A percentile compares a stretch with the other conserved stretches of the same genome.
Conservation (phyloP, 164 flowering plant genomes). For the Aristolochia contorta region DNA sequence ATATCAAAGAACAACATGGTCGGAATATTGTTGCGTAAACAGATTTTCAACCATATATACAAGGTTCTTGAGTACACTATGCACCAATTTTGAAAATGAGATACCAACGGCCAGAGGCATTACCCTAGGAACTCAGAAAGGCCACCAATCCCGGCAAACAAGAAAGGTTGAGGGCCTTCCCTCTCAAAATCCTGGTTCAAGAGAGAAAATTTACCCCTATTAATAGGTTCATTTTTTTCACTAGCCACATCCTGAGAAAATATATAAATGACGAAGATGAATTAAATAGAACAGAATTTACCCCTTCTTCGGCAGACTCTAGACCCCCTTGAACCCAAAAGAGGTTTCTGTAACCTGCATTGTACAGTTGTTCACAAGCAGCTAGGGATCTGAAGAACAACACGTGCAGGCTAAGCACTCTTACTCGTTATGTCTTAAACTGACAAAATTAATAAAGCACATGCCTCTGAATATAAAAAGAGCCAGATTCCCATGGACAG, state of each 20-base stretch:
- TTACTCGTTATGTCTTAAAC: background rate
- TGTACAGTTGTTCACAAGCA: slow-evolving; percentile 83
- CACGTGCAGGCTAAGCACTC: background rate
- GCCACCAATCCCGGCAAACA: slow-evolving; percentile 93
- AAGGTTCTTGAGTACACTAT: background rate
- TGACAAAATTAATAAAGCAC: background rate
- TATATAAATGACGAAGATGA: background rate
- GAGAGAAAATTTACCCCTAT: background rate
- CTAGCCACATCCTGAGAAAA: background rate
- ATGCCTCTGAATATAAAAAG: background rate
- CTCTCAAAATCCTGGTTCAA: slow-evolving; percentile 66
- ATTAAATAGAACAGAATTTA: slow-evolving; percentile 8
- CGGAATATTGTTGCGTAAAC: background rate
- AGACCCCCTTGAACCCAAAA: slow-evolving; percentile 97
- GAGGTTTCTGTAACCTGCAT: slow-evolving; percentile 82
- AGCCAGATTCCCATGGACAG: no score
- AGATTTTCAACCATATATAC: background rate
- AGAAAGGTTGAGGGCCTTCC: slow-evolving; percentile 88
- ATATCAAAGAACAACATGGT: background rate
- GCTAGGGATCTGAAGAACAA: slow-evolving; percentile 69
- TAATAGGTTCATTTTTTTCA: background rate
- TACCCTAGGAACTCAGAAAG: slow-evolving; percentile 96
- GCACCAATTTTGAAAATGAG: background rate
- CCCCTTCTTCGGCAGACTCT: slow-evolving; percentile 96
- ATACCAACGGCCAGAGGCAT: background rate